Conservation (phyloP, 768 basidiomycete species). For the Coprinopsis marcescibilis region DNA sequence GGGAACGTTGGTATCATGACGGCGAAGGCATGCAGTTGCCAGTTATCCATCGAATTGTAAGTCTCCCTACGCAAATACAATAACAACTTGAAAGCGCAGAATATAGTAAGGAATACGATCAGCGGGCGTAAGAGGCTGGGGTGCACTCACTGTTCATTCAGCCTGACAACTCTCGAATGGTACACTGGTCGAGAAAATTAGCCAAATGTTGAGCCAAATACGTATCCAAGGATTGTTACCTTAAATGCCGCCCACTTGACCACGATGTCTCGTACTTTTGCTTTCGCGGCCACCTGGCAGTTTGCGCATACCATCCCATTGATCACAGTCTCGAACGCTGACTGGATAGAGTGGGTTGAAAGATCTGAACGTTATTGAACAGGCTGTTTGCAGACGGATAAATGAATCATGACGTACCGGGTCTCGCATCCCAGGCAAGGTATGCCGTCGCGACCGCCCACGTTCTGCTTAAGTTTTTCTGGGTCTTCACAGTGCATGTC, state of each 20-base stretch:
- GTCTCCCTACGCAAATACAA: too few relatives aligned
- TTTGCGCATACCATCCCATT: slow-evolving; percentile 41
- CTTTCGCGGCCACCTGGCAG: slow-evolving; percentile 37
- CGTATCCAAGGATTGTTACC: too few relatives aligned
- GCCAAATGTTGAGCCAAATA: too few relatives aligned
- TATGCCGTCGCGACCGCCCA: slow-evolving; percentile 22
- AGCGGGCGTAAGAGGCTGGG: too few relatives aligned
- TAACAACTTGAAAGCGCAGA: too few relatives aligned
- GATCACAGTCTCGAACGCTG: slow-evolving; percentile 41
- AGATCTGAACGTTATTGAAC: slow-evolving; percentile 35
- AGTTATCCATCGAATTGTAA: too few relatives aligned
- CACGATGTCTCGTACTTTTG: slow-evolving; percentile 42
- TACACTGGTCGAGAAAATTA: too few relatives aligned
- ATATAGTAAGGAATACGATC: too few relatives aligned
- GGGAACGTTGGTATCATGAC: too few relatives aligned
- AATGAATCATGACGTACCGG: slow-evolving; percentile 13
- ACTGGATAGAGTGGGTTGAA: slow-evolving; percentile 42
- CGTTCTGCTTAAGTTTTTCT: slow-evolving; percentile 19
- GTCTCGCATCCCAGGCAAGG: slow-evolving; percentile 20
- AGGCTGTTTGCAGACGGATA: background rate
- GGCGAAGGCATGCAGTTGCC: too few relatives aligned
- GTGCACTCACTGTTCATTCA: too few relatives aligned
- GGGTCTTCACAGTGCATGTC: slow-evolving; percentile 17
- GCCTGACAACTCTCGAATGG: too few relatives aligned
- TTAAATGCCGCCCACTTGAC: slow-evolving; percentile 53